Percentiles rank a stretch among this genome's conserved stretches.
These are phyloP conservation scores for Ogataea siamensis DNA, from an alignment of 805 yeast genomes.

Conservation along the genomic window DNA sequence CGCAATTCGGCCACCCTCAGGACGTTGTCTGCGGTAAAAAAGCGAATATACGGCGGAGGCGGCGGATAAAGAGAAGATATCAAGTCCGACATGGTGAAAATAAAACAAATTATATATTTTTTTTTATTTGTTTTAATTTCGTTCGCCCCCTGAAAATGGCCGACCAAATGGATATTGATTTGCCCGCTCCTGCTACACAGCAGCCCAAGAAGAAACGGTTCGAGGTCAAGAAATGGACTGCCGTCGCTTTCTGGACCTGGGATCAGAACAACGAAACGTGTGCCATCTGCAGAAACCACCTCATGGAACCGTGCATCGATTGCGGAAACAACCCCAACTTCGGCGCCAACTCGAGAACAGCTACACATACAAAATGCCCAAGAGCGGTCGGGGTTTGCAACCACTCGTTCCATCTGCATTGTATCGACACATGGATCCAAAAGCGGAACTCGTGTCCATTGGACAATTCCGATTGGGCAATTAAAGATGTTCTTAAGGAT, in stretches of 20 bases:
- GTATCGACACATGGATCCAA: slow-evolving; percentile 92
- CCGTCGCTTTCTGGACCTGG: slow-evolving; percentile 99
- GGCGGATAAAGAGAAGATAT: slow-evolving; percentile 85
- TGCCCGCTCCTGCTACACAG: slow-evolving; percentile 19
- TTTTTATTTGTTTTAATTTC: slow-evolving; percentile 5
- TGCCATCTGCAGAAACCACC: slow-evolving; percentile 96
- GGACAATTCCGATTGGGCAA: slow-evolving; percentile 85
- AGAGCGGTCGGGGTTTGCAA: slow-evolving; percentile 98
- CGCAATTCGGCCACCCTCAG: slow-evolving; percentile 36
- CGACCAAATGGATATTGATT: slow-evolving; percentile 28
- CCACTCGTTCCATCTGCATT: slow-evolving; percentile 98
- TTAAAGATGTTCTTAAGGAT: slow-evolving; percentile 31
- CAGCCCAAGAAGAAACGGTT: slow-evolving; percentile 62
- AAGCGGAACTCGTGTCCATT: slow-evolving; percentile 96
- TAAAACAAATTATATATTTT: slow-evolving; percentile 1
- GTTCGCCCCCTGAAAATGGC: slow-evolving; percentile 7
- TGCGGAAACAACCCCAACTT: slow-evolving; percentile 54
- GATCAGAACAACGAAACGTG: slow-evolving; percentile 76
- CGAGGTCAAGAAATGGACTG: slow-evolving; percentile 97
- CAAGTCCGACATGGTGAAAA: slow-evolving; percentile 9
- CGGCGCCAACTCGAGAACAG: slow-evolving; percentile 45
- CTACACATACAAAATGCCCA: slow-evolving; percentile 48
- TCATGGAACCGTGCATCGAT: slow-evolving; percentile 98
- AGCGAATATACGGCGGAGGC: slow-evolving; percentile 81
- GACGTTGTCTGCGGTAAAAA: slow-evolving; percentile 70